Conservation (phyloP, 768 basidiomycete genomes). For the Fomitopsis serialis region DNA sequence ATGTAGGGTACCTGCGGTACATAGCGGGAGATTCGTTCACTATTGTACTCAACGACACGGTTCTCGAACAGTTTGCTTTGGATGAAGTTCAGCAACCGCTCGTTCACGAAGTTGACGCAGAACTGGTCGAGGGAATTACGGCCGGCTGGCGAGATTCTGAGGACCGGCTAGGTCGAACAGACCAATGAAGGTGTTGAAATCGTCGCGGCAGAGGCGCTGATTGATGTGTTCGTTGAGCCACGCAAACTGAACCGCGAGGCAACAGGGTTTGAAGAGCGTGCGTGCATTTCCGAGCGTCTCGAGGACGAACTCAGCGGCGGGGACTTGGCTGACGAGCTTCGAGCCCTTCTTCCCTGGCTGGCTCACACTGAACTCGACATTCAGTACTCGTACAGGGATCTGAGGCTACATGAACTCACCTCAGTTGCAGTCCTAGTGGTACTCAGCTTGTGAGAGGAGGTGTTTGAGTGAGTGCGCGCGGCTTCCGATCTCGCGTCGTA, state of each 20-base stretch:
- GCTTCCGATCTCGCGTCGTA: no score
- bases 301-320: slow-evolving; percentile 91
- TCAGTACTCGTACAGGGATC: no score
- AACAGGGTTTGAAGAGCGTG: slow-evolving; percentile 87
- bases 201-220: slow-evolving; percentile 89
- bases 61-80: slow-evolving; percentile 77
- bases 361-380: slow-evolving; percentile 87
- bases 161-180: slow-evolving; percentile 92
- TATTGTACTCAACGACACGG: slow-evolving; percentile 76
- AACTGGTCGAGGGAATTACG: slow-evolving; percentile 96
- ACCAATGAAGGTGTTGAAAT: slow-evolving; percentile 88
- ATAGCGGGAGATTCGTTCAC: slow-evolving; percentile 70
- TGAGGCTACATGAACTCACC: no score
- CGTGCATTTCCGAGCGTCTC: slow-evolving; percentile 93
- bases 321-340: slow-evolving; percentile 81
- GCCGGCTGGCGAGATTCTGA: slow-evolving; percentile 81
- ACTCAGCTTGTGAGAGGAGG: no score
- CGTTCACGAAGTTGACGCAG: slow-evolving; percentile 94
- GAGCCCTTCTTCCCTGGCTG: slow-evolving; percentile 91
- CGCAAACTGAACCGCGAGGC: slow-evolving; percentile 96
- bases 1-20: slow-evolving; percentile 75
- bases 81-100: slow-evolving; percentile 80
- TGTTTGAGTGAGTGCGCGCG: no score
- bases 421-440: no score
- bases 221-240: slow-evolving; percentile 98